A percentile compares a stretch with the other conserved stretches of the same genome.
These are phyloP conservation scores for Rhodotorula mucilaginosa DNA, from an alignment of 1,284 basidiomycete species.

Conservation along the genomic window DNA sequence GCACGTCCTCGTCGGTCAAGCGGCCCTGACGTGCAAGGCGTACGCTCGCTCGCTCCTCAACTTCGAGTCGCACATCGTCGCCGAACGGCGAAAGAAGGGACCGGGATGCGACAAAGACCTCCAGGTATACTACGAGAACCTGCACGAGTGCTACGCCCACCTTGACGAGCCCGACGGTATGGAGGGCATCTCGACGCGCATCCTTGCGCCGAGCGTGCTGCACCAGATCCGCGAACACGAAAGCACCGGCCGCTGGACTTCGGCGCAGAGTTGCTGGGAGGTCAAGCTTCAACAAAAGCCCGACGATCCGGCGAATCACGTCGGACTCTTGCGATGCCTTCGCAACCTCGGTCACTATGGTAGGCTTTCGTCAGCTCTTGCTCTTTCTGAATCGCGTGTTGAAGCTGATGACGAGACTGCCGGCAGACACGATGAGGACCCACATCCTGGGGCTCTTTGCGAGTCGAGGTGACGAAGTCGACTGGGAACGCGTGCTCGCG, in stretches of 20 bases:
- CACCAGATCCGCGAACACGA: constrained; percentile 99
- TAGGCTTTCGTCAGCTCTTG: constrained; percentile 50
- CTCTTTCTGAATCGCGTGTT: background rate
- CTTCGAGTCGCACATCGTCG: constrained; percentile 62
- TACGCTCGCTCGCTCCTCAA: constrained; percentile 93
- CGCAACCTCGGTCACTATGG: constrained; percentile 96
- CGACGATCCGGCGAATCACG: constrained; percentile 80
- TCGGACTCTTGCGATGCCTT: constrained; percentile 86
- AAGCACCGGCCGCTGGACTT: constrained; percentile 94
- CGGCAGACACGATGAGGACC: constrained; percentile 83
- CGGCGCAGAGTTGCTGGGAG: constrained; percentile 99
- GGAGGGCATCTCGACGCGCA: constrained; percentile 91
- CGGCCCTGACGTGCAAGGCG: constrained; percentile 88
- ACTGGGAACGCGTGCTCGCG: constrained; percentile 75
- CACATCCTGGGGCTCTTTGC: constrained; percentile 85
- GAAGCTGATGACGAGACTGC: background rate
- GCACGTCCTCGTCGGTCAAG: constrained; percentile 84
- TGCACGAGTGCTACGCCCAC: constrained; percentile 94
- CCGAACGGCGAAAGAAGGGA: constrained; percentile 52
- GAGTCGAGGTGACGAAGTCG: constrained; percentile 64
- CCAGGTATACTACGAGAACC: constrained; percentile 78
- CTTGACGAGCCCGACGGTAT: constrained; percentile 99
- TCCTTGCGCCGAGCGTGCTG: constrained; percentile 85
- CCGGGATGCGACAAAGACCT: constrained; percentile 54
- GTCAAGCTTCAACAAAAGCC: constrained; percentile 89